phyloP scores from a whole-genome alignment of 169 alveolate genomes.

The Neospora caninum region DNA sequence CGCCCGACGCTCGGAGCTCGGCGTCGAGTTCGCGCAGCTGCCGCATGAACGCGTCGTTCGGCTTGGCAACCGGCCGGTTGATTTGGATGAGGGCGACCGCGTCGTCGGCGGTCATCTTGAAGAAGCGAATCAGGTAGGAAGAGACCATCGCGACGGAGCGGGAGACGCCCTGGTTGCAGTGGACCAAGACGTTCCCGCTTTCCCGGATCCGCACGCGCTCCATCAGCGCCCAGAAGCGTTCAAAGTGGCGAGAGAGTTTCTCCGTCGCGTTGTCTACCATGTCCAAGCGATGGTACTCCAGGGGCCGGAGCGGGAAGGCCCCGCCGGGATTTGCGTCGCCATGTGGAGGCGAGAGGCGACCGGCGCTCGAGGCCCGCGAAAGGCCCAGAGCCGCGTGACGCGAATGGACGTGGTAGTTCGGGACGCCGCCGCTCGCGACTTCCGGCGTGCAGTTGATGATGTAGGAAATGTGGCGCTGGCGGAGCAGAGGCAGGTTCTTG shows the following conservation, averaged over 20 bases:
- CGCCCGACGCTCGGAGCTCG: constrained; percentile 7
- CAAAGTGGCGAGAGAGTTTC: constrained; percentile 52
- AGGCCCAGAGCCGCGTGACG: not conserved
- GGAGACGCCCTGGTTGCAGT: constrained; percentile 84
- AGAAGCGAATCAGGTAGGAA: constrained; percentile 81
- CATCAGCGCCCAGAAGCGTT: constrained; percentile 57
- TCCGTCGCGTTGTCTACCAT: constrained; percentile 67
- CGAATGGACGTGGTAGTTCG: constrained; percentile 51
- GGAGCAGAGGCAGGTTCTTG: constrained; percentile 52
- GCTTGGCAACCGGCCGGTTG: constrained; percentile 79
- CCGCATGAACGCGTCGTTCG: constrained; percentile 83
- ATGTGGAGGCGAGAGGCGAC: constrained; percentile 38
- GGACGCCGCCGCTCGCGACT: constrained; percentile 70
- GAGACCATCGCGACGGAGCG: constrained; percentile 84
- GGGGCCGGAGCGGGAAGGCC: not conserved
- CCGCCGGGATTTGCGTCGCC: no score
- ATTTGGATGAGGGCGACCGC: constrained; percentile 77
- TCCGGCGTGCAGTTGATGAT: constrained; percentile 69
- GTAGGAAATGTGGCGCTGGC: constrained; percentile 55
- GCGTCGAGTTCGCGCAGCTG: constrained; percentile 64
- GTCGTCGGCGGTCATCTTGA: constrained; percentile 77
- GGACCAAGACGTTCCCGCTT: constrained; percentile 82
- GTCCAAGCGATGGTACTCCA: constrained; percentile 60
- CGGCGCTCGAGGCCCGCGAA: constrained; percentile 19
- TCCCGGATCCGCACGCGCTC: constrained; percentile 68